Evolutionary conservation across 2,329 filamentous ascomycete species (phyloP).

Genomic region (Botryotinia calthae): DNA sequence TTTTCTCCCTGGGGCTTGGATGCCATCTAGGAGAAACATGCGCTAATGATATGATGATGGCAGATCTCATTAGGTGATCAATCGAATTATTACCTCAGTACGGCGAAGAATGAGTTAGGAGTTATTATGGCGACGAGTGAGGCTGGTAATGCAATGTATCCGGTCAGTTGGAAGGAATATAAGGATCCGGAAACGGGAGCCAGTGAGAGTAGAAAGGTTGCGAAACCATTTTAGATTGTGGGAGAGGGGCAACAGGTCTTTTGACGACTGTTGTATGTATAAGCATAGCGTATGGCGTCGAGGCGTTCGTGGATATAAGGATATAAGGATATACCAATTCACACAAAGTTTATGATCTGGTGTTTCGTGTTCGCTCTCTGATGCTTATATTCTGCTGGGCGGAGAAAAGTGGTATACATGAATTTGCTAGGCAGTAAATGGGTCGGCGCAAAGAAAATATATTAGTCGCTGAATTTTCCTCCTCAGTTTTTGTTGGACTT

Average conservation of each 20-base stretch:
- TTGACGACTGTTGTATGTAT: background rate
- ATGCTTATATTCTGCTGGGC: background rate
- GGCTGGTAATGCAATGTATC: conserved; percentile 84
- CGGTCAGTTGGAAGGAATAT: conserved; percentile 94
- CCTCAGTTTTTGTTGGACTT: background rate
- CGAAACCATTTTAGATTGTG: conserved; percentile 69
- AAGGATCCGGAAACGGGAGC: conserved; percentile 75
- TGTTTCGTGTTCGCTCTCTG: background rate
- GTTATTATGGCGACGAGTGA: conserved; percentile 93
- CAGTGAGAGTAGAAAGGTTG: conserved; percentile 84
- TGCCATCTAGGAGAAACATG: background rate
- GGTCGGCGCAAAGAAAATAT: background rate
- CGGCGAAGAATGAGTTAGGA: conserved; percentile 84
- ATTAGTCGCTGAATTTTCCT: background rate
- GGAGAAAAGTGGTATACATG: background rate
- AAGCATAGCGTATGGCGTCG: conserved; percentile 16
- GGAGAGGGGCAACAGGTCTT: background rate
- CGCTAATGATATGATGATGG: conserved; percentile 3
- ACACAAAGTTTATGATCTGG: conserved; percentile 1
- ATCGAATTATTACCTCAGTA: conserved; percentile 91
- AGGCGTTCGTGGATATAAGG: conserved; percentile 12
- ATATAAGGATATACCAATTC: conserved; percentile 13
- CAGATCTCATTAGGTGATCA: conserved; percentile 90
- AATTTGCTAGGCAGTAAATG: background rate
- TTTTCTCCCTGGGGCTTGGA: background rate